phyloP scores from a whole-genome alignment of 371 early-diverging fungal genomes.

The Dinochytrium kinnereticum region DNA sequence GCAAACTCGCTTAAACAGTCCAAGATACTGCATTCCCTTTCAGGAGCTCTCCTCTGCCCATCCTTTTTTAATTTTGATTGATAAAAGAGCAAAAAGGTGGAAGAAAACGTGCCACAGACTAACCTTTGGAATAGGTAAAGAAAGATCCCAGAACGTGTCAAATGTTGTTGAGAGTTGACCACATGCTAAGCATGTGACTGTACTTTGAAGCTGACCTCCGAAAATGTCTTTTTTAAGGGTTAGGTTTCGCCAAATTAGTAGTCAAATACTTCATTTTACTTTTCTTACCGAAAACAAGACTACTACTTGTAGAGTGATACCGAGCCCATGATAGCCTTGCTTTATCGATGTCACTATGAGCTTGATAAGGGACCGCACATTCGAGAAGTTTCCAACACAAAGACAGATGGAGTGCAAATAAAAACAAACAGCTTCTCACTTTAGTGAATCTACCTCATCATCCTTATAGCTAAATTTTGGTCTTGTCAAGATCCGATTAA shows the following conservation, averaged over 20 bases:
- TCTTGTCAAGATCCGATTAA: slow-evolving; percentile 43
- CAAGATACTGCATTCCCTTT: slow-evolving; percentile 31
- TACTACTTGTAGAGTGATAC: slow-evolving; percentile 37
- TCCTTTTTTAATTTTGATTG: slow-evolving; percentile 14
- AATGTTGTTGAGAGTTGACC: slow-evolving; percentile 43
- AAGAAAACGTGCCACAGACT: background rate
- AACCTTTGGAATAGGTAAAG: slow-evolving; percentile 56
- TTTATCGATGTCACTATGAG: slow-evolving; percentile 43
- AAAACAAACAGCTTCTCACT: no score
- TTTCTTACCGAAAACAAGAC: slow-evolving; percentile 40
- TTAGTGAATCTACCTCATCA: slow-evolving; percentile 39
- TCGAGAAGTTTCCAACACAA: no score
- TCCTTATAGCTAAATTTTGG: slow-evolving; percentile 47
- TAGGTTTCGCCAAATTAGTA: background rate
- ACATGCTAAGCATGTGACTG: slow-evolving; percentile 56
- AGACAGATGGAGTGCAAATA: no score
- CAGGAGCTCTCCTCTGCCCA: background rate
- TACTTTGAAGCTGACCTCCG: slow-evolving; percentile 56
- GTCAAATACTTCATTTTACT: background rate
- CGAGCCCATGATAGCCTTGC: slow-evolving; percentile 44
- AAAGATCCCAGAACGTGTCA: slow-evolving; percentile 63
- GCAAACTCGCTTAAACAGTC: slow-evolving; percentile 47
- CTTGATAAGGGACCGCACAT: no score
- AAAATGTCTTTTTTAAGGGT: slow-evolving; percentile 52
- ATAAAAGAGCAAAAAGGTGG: background rate